Base-by-base conservation (phyloP, 106 monocot species). In the Phalaenopsis aphrodite region DNA sequence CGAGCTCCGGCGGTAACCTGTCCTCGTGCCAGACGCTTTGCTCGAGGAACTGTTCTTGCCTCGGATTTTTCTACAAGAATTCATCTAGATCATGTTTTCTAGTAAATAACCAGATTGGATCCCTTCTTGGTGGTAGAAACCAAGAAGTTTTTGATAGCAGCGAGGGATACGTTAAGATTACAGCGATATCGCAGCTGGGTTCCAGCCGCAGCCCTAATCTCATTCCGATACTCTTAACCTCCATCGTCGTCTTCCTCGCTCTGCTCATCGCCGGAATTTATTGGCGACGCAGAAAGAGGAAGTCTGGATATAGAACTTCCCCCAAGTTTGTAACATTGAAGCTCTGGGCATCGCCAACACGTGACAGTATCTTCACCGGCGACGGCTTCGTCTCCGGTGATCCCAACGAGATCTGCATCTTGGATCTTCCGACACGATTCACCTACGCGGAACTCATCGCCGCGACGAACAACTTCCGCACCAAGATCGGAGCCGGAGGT, bases 371-470 rank as follows among this genome's bases (percentile, higher is more conserved):
- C 75, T 15, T 0, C n/a, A 18, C 38, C 11, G 72, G 19, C 55
- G 55, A 83, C 77, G 77, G 48, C 42, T 43, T n/a, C 14, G 67
- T n/a, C 12, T 79, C 55, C n/a, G 64, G 79, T n/a, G 84, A 79
- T 16, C 78, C 78, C 1, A 87, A 87, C 17, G 83, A 90, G 37
- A 81, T 98, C 43, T 57, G 73, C n/a, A 94, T 98, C 56, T 89
- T 92, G 2, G 98, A 94, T 11, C 82, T 94, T 3, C 98, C 98
- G 17, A 81, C 94, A 15, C 30, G 92, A 56, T 99, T 94, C 84
- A 85, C 74, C 56, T 91, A 87, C 56, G 49, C 46, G 15, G 85
- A 99, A 24, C 81, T 99, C 4, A 84, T 65, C 37, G 64, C 79
- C 38, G 87, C 88, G 41, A 99, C 98, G 21, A 41, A 81, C 66